Evolutionary conservation across 345 rosid genomes (phyloP).

Genomic region (Atalantia buxifolia): DNA sequence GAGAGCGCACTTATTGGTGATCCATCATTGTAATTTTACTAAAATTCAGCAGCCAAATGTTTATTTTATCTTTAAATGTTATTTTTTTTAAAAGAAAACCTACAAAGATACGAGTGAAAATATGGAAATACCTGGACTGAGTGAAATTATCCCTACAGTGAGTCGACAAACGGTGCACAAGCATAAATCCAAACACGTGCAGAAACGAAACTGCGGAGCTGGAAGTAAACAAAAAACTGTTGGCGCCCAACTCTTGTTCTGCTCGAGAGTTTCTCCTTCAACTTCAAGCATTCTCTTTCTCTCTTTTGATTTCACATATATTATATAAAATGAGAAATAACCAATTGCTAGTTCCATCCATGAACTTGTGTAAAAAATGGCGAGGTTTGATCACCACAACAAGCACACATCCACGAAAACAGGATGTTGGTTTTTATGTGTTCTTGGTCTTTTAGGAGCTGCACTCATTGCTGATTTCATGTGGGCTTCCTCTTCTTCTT

Average conservation of each 20-base stretch:
- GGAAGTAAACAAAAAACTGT: constrained; percentile 30
- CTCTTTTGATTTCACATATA: background rate
- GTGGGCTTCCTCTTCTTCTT: constrained; percentile 42
- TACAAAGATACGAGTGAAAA: no score
- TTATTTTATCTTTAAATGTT: no score
- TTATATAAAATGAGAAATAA: no score
- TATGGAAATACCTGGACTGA: no score
- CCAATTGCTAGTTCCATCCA: no score
- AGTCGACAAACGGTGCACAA: no score
- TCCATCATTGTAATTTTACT: no score
- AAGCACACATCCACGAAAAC: constrained; percentile 30
- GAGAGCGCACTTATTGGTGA: no score
- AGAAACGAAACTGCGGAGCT: background rate
- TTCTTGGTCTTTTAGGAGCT: constrained; percentile 33
- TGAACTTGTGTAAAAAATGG: constrained; percentile 28
- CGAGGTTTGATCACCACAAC: constrained; percentile 17
- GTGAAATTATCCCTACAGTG: no score
- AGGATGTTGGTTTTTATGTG: constrained; percentile 25
- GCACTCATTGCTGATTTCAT: constrained; percentile 39
- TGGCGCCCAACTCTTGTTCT: constrained; percentile 52
- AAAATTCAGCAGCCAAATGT: no score
- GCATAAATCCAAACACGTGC: background rate
- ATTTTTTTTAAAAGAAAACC: no score
- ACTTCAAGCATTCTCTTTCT: constrained; percentile 1
- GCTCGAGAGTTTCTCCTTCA: background rate